Percentiles rank a stretch among this genome's conserved stretches.
Conservation (phyloP, 805 yeast species). For the Cyberlindnera petersonii region DNA sequence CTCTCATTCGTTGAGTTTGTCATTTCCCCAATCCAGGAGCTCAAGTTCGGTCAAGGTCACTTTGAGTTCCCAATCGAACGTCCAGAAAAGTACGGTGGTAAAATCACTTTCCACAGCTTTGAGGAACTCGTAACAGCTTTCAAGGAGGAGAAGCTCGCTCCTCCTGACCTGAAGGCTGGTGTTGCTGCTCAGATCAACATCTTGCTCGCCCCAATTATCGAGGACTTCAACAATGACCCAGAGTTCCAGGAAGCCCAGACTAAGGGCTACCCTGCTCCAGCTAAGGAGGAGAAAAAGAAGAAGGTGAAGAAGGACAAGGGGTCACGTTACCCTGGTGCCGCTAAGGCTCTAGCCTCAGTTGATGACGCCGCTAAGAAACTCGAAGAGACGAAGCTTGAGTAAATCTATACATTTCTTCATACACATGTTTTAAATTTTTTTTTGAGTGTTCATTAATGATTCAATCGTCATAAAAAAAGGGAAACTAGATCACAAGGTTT, state of each 20-base stretch:
- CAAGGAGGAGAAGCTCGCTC: conserved; percentile 70
- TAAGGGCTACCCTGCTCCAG: conserved; percentile 82
- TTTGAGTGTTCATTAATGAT: not conserved
- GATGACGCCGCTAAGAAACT: conserved; percentile 36
- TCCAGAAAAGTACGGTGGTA: conserved; percentile 97
- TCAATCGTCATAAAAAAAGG: not conserved
- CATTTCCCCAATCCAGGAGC: conserved; percentile 78
- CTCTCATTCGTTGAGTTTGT: conserved; percentile 83
- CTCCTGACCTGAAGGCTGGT: conserved; percentile 92
- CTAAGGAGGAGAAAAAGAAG: conserved; percentile 55
- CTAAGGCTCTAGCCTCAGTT: conserved; percentile 26
- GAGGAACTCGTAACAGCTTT: conserved; percentile 70
- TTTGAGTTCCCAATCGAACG: conserved; percentile 76
- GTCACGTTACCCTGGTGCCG: conserved; percentile 77
- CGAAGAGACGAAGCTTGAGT: conserved; percentile 30
- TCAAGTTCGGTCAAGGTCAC: conserved; percentile 54
- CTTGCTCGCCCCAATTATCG: conserved; percentile 80
- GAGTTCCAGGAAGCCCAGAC: conserved; percentile 74
- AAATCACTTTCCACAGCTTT: conserved; percentile 65
- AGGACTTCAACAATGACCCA: conserved; percentile 52
- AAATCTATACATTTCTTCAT: not conserved
- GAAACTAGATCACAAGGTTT: conserved; percentile 51
- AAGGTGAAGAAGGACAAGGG: conserved; percentile 87
- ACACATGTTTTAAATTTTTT: not conserved
- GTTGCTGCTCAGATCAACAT: conserved; percentile 80